Percentiles rank a stretch among this genome's conserved stretches.
Evolutionary conservation across 129 eudicot species (phyloP).

Genomic region (Helichrysum umbraculigerum): DNA sequence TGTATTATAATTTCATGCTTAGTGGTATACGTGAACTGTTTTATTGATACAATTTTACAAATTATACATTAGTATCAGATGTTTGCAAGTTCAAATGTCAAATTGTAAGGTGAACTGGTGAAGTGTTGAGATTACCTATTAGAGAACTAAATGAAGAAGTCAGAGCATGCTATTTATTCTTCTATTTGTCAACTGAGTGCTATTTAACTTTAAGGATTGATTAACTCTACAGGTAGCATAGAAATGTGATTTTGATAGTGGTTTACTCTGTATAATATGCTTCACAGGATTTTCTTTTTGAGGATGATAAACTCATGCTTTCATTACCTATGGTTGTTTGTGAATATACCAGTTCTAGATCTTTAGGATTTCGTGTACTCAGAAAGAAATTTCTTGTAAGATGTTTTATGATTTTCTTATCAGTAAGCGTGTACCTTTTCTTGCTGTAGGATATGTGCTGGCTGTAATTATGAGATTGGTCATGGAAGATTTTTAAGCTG

Average conservation of each 20-base stretch:
- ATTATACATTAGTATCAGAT: neutral
- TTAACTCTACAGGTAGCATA: neutral
- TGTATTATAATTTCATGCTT: neutral
- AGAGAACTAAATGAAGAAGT: neutral
- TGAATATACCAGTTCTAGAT: neutral
- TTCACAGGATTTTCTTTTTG: neutral
- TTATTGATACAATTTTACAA: neutral
- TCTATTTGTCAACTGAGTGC: too few relatives aligned
- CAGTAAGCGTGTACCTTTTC: slow-evolving; percentile 2
- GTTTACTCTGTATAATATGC: neutral
- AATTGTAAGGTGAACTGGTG: neutral
- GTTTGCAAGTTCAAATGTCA: neutral
- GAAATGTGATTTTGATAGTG: neutral
- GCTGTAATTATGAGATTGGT: slow-evolving; percentile 85
- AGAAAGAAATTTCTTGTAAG: neutral
- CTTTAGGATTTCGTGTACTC: neutral
- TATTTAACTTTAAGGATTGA: too few relatives aligned
- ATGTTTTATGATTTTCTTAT: slow-evolving; percentile 8
- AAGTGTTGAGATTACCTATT: neutral
- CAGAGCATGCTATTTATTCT: too few relatives aligned
- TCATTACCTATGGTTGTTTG: neutral
- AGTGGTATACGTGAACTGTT: neutral
- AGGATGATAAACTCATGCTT: neutral
- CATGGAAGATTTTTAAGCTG: slow-evolving; percentile 89
- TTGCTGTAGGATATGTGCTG: slow-evolving; percentile 77